These are phyloP conservation scores for Malus sylvestris DNA, from an alignment of 306 rosid species.

Conservation along the genomic window DNA sequence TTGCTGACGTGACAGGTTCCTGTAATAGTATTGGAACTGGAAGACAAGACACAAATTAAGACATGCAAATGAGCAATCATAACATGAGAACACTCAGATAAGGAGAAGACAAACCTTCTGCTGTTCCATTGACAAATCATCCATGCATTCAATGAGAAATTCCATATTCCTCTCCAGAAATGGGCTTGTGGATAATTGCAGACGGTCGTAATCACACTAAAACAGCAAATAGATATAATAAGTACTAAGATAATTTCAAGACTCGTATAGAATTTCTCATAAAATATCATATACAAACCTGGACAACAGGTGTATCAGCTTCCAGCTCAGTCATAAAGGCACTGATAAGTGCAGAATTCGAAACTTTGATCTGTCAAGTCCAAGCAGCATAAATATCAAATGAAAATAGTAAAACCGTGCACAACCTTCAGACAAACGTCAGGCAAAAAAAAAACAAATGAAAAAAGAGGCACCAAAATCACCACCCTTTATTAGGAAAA, in stretches of 20 bases:
- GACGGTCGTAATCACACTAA: slow-evolving; percentile 91
- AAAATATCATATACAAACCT: slow-evolving; percentile 43
- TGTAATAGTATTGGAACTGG: slow-evolving; percentile 77
- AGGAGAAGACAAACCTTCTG: slow-evolving; percentile 59
- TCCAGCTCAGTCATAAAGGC: slow-evolving; percentile 95
- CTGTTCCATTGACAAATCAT: slow-evolving; percentile 83
- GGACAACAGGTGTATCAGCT: slow-evolving; percentile 76
- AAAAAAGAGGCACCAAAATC: background rate
- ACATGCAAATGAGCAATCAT: background rate
- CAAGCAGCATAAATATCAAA: slow-evolving; percentile 6
- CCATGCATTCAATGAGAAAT: slow-evolving; percentile 95
- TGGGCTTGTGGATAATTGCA: slow-evolving; percentile 76
- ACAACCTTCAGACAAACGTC: background rate
- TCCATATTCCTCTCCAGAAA: slow-evolving; percentile 90
- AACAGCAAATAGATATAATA: slow-evolving; percentile 9
- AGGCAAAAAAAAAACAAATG: background rate
- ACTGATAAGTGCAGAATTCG: slow-evolving; percentile 93
- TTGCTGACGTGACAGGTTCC: slow-evolving; percentile 87
- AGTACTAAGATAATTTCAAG: slow-evolving; percentile 3
- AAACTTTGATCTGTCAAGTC: slow-evolving; percentile 73
- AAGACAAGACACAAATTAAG: slow-evolving; percentile 15
- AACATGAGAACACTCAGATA: slow-evolving; percentile 1
- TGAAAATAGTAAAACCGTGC: slow-evolving; percentile 2
- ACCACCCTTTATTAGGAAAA: background rate
- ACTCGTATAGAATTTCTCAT: slow-evolving; percentile 1